Conservation (phyloP, 768 basidiomycete species). For the Sporobolomyces roseus region DNA sequence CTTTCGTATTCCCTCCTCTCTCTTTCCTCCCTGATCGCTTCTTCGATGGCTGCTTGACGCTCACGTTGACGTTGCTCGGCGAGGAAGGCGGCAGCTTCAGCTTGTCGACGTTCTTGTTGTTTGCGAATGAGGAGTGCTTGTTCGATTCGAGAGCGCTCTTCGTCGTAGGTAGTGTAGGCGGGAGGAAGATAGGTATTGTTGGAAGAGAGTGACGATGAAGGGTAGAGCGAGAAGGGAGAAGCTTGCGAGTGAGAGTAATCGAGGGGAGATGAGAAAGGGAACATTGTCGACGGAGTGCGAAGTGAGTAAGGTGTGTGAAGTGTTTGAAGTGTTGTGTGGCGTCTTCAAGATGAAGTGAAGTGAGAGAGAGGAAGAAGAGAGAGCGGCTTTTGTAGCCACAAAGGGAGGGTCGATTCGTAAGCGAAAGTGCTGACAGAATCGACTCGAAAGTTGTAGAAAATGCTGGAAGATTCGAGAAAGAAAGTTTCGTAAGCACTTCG, state of each 20-base stretch:
- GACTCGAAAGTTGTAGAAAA: not conserved
- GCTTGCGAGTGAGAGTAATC: conserved; percentile 43
- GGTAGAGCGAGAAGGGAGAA: conserved; percentile 51
- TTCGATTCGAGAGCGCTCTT: conserved; percentile 1
- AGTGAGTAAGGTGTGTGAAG: no score
- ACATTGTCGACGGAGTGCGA: conserved; percentile 9
- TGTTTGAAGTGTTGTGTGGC: no score
- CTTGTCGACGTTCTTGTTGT: conserved; percentile 11
- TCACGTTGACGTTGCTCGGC: not conserved
- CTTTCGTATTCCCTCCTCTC: conserved; percentile 8
- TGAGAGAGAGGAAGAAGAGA: not conserved
- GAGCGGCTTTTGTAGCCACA: not conserved
- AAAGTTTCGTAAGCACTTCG: not conserved
- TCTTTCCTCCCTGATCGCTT: conserved; percentile 5
- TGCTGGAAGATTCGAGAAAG: not conserved
- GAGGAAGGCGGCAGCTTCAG: conserved; percentile 15
- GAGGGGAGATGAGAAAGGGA: conserved; percentile 48
- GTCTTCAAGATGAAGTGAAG: not conserved
- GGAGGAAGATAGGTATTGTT: not conserved
- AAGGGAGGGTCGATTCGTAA: not conserved
- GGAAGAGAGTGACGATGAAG: not conserved
- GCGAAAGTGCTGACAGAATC: not conserved
- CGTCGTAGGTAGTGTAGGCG: conserved; percentile 2
- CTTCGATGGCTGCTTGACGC: conserved; percentile 15
- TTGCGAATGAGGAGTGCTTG: conserved; percentile 6